Percentiles rank a stretch among this genome's conserved stretches.
phyloP scores from a whole-genome alignment of 306 rosid species.

The Lablab purpureus region DNA sequence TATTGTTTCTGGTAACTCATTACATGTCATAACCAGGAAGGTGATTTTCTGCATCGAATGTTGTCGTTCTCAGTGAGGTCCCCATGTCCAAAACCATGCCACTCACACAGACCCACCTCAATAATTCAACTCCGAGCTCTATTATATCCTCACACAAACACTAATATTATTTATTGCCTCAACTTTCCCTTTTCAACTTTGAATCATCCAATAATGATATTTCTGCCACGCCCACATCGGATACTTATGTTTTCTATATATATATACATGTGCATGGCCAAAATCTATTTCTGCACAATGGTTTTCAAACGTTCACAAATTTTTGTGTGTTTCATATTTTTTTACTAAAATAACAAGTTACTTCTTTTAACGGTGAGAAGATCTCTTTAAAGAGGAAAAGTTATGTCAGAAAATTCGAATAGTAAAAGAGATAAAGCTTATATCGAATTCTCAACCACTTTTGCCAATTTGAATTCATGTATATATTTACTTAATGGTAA shows the following conservation, averaged over 20 bases:
- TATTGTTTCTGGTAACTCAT: conserved; percentile 48
- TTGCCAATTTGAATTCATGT: neutral
- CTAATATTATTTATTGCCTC: conserved; percentile 7
- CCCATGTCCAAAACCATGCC: conserved; percentile 62
- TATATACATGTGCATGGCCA: neutral
- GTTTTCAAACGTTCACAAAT: no score
- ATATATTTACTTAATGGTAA: neutral
- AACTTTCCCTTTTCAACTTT: neutral
- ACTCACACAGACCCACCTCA: conserved; percentile 53
- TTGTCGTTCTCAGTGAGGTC: conserved; percentile 55
- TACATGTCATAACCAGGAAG: conserved; percentile 45
- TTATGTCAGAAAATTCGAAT: no score
- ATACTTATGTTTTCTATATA: no score
- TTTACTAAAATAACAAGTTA: no score
- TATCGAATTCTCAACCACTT: no score
- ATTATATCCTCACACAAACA: conserved; percentile 25
- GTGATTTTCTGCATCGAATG: conserved; percentile 45
- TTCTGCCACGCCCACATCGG: neutral
- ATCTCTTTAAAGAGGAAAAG: no score
- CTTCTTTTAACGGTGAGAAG: no score
- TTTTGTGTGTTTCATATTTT: no score
- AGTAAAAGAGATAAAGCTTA: no score
- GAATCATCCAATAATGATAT: conserved; percentile 34
- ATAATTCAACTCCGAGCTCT: conserved; percentile 53
- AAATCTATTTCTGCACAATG: neutral